Evolutionary conservation across 257 asterid genomes (phyloP), one percentile per base, ranked within the genome.

Genomic region (Coffea canephora): DNA sequence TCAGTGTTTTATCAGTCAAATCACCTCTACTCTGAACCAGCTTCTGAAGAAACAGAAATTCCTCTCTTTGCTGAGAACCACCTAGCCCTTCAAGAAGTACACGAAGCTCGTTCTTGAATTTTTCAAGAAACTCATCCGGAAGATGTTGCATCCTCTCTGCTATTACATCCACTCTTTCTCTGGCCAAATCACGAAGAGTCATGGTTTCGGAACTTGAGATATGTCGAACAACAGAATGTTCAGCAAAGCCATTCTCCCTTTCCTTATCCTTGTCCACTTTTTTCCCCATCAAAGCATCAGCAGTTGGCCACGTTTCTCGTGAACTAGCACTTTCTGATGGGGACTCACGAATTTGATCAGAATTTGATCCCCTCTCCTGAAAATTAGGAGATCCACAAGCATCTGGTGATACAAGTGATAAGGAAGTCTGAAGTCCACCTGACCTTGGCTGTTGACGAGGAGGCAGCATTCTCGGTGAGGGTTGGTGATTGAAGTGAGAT

Each of bases 311-410:
- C 23, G 98, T 93, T 80, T 93, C 99, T 41, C 96, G 89, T 10
- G 99, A 95, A 81, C 99, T 90, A 59, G 98, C 99, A 88, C 99
- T 95, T 78, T 95, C 99, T 6, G 99, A 78, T 50, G 95, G 99
- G 69, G 99, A 95, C 55, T 89, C 97, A 6, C 90, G 97, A 54
- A 86, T 87, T 82, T 88, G 96, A 76, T 92, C 98, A 48, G 94
- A 91, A 82, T 88, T 93, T 46, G 98, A 90, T 74, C 92, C 96
- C 49, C 91, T 93, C 71, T 95, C 98, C 27, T 88, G 97, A 84
- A 84, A 87, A 86, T 92, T 90, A 23, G 97, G 93, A 71, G 97
- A 93, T 55, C 97, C 97, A 78, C 89, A 86, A 31, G 88, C 92
- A 89, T 95, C 98, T 3, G 89, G 88, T 11, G 98, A 85, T 82